Base-by-base conservation (phyloP, 345 rosid genomes). In the Brassica cretica region DNA sequence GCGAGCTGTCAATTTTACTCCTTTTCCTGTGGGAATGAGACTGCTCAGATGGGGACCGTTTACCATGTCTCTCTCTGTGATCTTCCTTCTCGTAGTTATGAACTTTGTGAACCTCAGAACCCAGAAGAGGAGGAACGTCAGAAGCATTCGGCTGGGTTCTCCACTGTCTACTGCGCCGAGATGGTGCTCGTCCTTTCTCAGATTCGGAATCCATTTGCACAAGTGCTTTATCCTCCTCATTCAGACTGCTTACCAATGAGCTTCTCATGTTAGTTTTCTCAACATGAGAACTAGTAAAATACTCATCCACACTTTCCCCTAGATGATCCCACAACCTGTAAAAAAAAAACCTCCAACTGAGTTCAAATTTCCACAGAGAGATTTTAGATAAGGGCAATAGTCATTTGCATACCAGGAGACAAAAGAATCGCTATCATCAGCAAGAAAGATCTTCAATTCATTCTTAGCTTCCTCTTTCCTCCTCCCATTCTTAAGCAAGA, bases 291-390 rank as follows among this genome's bases (percentile, higher is more conserved):
- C 69, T 80, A 10, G 68, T 80, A 76, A 87, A 82, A 76, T 96
- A 96, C 6, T 82, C 75, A 83, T 87, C 85, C 81, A 87, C 51
- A 83, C 82, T 86, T 69, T 93, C 82, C 64, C 91, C 81, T 77
- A 96, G 79, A 85, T 93, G 98, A 85, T 90, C 97, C 99, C 99
- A 96, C 82, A 96, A 71, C 99, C 99, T 96, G 87, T 71, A 76
- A 21, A 53, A 1, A 84, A 71, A 46, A 0, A 44, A 1, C 49
- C 35, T 35, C 44, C 32, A 2, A 56, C 72, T 33, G 39, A 33
- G 39, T 33, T 33, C 25, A 39, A 63, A 49, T 41, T 33, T 15
- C 24, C 44, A 14, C 1, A 62, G 18, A 64, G 53, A 63, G 2
- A 76, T 27, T n/a, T n/a, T n/a, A n/a, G n/a, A n/a, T n/a, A n/a